Evolutionary conservation across 805 yeast species (phyloP).

Genomic region (Saccharomycopsis fermentans): DNA sequence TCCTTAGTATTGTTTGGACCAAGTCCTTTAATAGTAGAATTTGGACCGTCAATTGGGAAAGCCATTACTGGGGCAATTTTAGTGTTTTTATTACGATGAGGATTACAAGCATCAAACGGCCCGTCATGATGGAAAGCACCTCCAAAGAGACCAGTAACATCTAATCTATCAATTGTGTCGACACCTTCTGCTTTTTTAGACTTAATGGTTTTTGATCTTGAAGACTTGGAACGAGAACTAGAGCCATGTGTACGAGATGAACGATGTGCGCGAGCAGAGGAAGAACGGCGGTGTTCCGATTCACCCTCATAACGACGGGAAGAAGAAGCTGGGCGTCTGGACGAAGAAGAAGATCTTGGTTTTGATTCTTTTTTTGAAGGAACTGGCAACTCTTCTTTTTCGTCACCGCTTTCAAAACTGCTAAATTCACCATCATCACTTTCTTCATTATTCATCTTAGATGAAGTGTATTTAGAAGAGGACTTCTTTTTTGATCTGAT

Average conservation of each 20-base stretch:
- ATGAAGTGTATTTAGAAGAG: not conserved
- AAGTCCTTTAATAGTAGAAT: slow-evolving; percentile 67
- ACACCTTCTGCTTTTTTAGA: slow-evolving; percentile 27
- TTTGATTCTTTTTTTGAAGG: not conserved
- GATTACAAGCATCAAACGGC: slow-evolving; percentile 97
- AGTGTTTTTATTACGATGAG: slow-evolving; percentile 77
- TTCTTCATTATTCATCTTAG: not conserved
- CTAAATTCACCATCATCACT: slow-evolving; percentile 4
- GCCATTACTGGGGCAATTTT: slow-evolving; percentile 88
- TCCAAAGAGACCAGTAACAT: slow-evolving; percentile 79
- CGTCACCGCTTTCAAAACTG: slow-evolving; percentile 1
- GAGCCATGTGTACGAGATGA: not conserved
- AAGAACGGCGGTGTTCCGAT: not conserved
- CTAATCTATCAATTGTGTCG: slow-evolving; percentile 90
- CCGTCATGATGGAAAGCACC: slow-evolving; percentile 98
- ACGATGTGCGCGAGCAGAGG: not conserved
- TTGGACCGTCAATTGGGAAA: slow-evolving; percentile 82
- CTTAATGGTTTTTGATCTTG: not conserved
- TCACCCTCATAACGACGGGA: not conserved
- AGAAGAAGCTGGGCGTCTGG: not conserved
- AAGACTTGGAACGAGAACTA: not conserved
- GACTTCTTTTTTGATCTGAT: not conserved
- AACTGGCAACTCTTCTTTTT: slow-evolving; percentile 1
- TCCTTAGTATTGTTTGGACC: slow-evolving; percentile 44
- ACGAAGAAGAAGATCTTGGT: not conserved